phyloP scores from a whole-genome alignment of 164 flowering plant species.

The Platanus orientalis region DNA sequence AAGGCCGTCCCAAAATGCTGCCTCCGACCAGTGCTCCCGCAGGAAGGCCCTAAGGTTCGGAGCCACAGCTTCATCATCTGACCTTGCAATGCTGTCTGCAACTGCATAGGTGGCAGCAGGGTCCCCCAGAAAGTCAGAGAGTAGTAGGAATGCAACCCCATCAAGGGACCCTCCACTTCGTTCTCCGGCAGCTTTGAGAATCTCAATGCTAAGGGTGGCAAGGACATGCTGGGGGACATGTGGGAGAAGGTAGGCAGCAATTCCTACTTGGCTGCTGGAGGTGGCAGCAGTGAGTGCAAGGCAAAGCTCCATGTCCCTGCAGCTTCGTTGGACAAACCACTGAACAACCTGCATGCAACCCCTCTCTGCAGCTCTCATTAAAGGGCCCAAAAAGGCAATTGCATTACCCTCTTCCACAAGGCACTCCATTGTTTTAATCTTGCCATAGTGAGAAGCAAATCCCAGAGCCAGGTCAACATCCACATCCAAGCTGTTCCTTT shows the following conservation, averaged over 20 bases:
- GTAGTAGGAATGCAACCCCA: constrained; percentile 83
- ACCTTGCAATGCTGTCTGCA: constrained; percentile 76
- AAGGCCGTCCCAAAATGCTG: constrained; percentile 60
- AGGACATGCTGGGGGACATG: constrained; percentile 89
- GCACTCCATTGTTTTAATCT: constrained; percentile 91
- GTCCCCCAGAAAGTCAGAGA: constrained; percentile 72
- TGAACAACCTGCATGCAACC: constrained; percentile 87
- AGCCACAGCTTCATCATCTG: constrained; percentile 74
- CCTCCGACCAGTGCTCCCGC: constrained; percentile 81
- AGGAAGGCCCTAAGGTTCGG: constrained; percentile 68
- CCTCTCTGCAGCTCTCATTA: constrained; percentile 95
- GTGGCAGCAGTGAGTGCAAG: constrained; percentile 95
- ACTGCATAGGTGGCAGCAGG: constrained; percentile 85
- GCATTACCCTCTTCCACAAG: constrained; percentile 93
- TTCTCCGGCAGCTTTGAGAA: constrained; percentile 94
- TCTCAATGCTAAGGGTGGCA: constrained; percentile 87
- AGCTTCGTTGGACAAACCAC: constrained; percentile 85
- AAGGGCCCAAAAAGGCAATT: constrained; percentile 81
- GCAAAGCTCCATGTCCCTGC: constrained; percentile 95
- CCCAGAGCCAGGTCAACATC: constrained; percentile 94
- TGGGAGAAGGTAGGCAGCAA: constrained; percentile 82
- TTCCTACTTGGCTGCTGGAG: constrained; percentile 74
- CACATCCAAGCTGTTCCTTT: constrained; percentile 91
- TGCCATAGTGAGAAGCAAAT: constrained; percentile 91
- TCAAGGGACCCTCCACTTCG: constrained; percentile 84